phyloP scores from a whole-genome alignment of 805 yeast species.

The Starmerella vaccinii region DNA sequence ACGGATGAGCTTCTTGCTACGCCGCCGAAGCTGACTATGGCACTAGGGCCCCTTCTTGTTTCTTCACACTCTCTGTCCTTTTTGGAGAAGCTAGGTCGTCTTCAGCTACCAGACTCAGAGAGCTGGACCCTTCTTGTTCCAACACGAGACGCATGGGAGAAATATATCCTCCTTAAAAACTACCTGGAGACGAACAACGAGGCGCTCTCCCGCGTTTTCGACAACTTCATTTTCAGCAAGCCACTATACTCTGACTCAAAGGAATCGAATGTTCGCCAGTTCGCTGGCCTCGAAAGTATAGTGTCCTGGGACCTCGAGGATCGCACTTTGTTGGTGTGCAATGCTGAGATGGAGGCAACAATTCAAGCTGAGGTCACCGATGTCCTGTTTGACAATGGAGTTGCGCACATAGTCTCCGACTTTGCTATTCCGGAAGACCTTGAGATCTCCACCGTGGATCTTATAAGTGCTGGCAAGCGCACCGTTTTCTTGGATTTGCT shows the following conservation, averaged over 20 bases:
- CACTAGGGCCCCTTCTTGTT: slow-evolving; percentile 52
- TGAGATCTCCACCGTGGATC: slow-evolving; percentile 43
- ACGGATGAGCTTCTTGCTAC: slow-evolving; percentile 49
- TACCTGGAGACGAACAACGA: slow-evolving; percentile 46
- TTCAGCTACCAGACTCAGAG: slow-evolving; percentile 41
- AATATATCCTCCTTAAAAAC: slow-evolving; percentile 47
- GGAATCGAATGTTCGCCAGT: slow-evolving; percentile 27
- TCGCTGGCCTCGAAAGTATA: slow-evolving; percentile 20
- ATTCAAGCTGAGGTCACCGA: slow-evolving; percentile 37
- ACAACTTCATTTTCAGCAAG: slow-evolving; percentile 50
- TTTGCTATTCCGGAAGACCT: slow-evolving; percentile 50
- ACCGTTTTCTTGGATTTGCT: slow-evolving; percentile 40
- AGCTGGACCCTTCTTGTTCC: slow-evolving; percentile 78
- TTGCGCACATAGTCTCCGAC: slow-evolving; percentile 56
- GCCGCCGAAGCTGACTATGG: slow-evolving; percentile 54
- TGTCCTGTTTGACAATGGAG: slow-evolving; percentile 72
- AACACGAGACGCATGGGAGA: slow-evolving; percentile 61
- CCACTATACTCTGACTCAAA: slow-evolving; percentile 55
- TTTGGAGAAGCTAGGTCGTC: slow-evolving; percentile 43
- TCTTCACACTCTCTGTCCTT: slow-evolving; percentile 58
- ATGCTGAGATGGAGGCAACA: not conserved
- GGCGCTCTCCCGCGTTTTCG: slow-evolving; percentile 44
- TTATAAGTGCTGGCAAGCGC: slow-evolving; percentile 47
- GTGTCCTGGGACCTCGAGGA: slow-evolving; percentile 9
- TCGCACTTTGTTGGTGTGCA: slow-evolving; percentile 1